Conservation (phyloP, 768 basidiomycete species). For the Fomitopsis pulvina region DNA sequence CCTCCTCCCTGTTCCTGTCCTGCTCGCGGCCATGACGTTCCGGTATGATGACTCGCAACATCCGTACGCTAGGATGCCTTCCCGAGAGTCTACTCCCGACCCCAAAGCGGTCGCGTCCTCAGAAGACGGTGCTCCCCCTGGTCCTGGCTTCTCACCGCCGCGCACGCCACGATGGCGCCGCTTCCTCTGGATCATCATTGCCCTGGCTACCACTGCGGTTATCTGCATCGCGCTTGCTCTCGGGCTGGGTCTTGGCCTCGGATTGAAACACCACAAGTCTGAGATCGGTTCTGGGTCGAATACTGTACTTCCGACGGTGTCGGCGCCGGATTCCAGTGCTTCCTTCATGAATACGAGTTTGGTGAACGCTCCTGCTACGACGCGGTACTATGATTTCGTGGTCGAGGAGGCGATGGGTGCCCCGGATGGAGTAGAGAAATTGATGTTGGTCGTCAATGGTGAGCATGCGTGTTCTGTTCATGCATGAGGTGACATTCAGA, state of each 20-base stretch:
- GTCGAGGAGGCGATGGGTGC: slow-evolving; percentile 31
- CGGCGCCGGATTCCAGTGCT: slow-evolving; percentile 5
- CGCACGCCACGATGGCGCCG: neutral
- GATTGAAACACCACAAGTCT: slow-evolving; percentile 11
- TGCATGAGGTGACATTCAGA: neutral
- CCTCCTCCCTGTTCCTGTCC: neutral
- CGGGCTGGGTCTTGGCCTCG: slow-evolving; percentile 20
- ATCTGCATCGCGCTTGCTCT: slow-evolving; percentile 18
- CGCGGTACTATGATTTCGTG: slow-evolving; percentile 38
- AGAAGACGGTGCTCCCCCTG: neutral
- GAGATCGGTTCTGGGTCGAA: neutral
- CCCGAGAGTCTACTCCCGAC: too few relatives aligned
- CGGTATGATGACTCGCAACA: too few relatives aligned
- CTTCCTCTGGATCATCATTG: neutral
- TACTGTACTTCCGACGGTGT: slow-evolving; percentile 1
- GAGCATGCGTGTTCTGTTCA: neutral
- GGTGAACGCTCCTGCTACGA: slow-evolving; percentile 13
- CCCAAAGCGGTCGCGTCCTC: neutral
- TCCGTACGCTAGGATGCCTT: neutral
- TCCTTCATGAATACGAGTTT: slow-evolving; percentile 3
- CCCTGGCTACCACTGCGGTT: neutral
- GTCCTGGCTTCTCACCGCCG: neutral
- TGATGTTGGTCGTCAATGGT: slow-evolving; percentile 45
- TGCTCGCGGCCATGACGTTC: neutral
- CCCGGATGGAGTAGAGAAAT: slow-evolving; percentile 34